Evolutionary conservation across 2,329 filamentous ascomycete genomes (phyloP).

Genomic region (Claviceps sorghi): DNA sequence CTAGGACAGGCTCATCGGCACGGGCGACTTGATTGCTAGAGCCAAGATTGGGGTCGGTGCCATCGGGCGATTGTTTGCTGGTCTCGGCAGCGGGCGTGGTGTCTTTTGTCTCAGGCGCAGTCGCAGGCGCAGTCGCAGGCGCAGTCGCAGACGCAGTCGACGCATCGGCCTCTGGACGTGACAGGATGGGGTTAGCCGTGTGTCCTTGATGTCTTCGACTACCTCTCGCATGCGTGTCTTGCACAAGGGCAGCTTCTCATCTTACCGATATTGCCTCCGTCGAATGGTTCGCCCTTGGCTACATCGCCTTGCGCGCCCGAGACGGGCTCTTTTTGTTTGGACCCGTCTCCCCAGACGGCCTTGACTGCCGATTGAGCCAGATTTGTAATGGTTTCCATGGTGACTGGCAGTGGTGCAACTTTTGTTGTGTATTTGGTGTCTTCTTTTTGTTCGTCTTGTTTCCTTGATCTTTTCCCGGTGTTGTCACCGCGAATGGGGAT

Average conservation of each 20-base stretch:
- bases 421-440: not conserved
- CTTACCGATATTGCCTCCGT: constrained; percentile 58
- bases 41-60: not conserved
- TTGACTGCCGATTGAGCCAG: constrained; percentile 28
- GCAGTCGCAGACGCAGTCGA: not conserved
- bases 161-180: not conserved
- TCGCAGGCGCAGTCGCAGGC: not conserved
- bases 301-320: constrained; percentile 57
- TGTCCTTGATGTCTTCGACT: no score
- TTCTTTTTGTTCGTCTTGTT: not conserved
- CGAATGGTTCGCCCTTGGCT: constrained; percentile 56
- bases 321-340: constrained; percentile 45
- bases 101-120: not conserved
- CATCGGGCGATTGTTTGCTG: not conserved
- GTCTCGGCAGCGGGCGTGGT: not conserved
- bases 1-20: not conserved
- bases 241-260: not conserved
- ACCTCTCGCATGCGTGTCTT: not conserved
- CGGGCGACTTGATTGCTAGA: no score
- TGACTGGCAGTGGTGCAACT: constrained; percentile 8
- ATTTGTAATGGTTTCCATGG: constrained; percentile 51
- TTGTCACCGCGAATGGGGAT: no score
- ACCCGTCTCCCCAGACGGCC: constrained; percentile 29
- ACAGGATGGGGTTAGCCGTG: not conserved
- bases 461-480: no score